Percentiles rank a stretch among this genome's conserved stretches.
Evolutionary conservation across 1,284 basidiomycete species (phyloP).

Genomic region (Moniliella sp.): DNA sequence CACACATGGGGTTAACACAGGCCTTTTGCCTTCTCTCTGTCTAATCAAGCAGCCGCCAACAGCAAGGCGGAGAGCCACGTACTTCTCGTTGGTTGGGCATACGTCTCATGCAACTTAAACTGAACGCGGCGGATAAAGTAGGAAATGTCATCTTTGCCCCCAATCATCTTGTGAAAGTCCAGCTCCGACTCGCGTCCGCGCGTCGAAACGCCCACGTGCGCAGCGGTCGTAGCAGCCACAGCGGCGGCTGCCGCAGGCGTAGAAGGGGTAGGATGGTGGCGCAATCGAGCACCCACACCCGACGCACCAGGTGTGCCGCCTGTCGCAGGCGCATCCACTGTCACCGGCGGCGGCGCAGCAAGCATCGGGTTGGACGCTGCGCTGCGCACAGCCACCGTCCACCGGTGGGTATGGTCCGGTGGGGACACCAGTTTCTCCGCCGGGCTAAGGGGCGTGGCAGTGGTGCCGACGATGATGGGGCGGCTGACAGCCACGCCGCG

Average conservation of each 20-base stretch:
- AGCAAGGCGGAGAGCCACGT: neutral
- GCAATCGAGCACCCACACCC: neutral
- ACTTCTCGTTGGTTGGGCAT: conserved; percentile 73
- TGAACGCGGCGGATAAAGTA: conserved; percentile 55
- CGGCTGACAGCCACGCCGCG: conserved; percentile 70
- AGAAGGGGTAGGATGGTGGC: neutral
- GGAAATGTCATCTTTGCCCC: conserved; percentile 29
- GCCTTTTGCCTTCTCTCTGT: conserved; percentile 24
- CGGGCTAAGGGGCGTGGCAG: conserved; percentile 57
- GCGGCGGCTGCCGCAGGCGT: neutral
- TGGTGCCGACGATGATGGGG: conserved; percentile 85
- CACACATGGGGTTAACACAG: neutral
- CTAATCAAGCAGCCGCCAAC: neutral
- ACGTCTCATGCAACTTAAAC: conserved; percentile 94
- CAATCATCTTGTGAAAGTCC: conserved; percentile 28
- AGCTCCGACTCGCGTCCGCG: conserved; percentile 20
- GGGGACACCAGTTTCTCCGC: conserved; percentile 46
- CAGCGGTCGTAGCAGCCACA: neutral
- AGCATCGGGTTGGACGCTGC: conserved; percentile 37
- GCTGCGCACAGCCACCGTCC: conserved; percentile 77
- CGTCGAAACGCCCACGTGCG: conserved; percentile 9
- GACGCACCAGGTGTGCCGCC: too few species aligned
- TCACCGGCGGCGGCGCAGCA: conserved; percentile 4
- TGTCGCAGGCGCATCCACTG: neutral
- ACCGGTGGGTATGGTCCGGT: conserved; percentile 73